Evolutionary conservation across 2,329 filamentous ascomycete species (phyloP).

Genomic region (Daldinia sp.): DNA sequence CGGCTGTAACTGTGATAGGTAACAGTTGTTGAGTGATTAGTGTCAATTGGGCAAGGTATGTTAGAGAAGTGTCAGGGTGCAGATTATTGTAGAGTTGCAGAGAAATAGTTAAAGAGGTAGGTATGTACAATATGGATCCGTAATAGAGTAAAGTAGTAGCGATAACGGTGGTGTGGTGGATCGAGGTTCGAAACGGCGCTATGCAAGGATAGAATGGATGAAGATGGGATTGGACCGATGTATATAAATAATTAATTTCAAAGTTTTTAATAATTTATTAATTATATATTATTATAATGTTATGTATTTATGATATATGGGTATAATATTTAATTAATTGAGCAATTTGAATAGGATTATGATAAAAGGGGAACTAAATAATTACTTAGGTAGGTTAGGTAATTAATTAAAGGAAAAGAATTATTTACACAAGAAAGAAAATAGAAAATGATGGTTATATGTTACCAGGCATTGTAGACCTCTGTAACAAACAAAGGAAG

Average conservation of each 20-base stretch:
- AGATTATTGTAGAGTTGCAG: too few relatives aligned
- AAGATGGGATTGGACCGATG: slow-evolving; percentile 28
- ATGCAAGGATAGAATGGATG: slow-evolving; percentile 35
- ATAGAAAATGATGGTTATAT: neutral
- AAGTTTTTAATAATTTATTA: neutral
- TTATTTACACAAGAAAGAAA: neutral
- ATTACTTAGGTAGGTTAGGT: too few relatives aligned
- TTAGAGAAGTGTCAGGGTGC: too few relatives aligned
- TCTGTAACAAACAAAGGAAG: too few relatives aligned
- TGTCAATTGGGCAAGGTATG: too few relatives aligned
- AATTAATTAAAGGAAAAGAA: too few relatives aligned
- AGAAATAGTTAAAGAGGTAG: too few relatives aligned
- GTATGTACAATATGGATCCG: too few relatives aligned
- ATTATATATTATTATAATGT: too few relatives aligned
- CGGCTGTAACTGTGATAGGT: slow-evolving; percentile 25
- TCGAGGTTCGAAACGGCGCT: slow-evolving; percentile 35
- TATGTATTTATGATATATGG: too few relatives aligned
- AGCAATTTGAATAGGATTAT: neutral
- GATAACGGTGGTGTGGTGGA: slow-evolving; percentile 24
- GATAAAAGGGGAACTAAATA: neutral
- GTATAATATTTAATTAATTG: slow-evolving; percentile 13
- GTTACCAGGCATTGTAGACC: too few relatives aligned
- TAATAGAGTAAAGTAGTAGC: neutral
- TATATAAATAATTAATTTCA: slow-evolving; percentile 18
- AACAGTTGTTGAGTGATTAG: too few relatives aligned